These are phyloP conservation scores for Tripterygium wilfordii DNA, from an alignment of 177 flowering plant genomes.

Conservation along the genomic window DNA sequence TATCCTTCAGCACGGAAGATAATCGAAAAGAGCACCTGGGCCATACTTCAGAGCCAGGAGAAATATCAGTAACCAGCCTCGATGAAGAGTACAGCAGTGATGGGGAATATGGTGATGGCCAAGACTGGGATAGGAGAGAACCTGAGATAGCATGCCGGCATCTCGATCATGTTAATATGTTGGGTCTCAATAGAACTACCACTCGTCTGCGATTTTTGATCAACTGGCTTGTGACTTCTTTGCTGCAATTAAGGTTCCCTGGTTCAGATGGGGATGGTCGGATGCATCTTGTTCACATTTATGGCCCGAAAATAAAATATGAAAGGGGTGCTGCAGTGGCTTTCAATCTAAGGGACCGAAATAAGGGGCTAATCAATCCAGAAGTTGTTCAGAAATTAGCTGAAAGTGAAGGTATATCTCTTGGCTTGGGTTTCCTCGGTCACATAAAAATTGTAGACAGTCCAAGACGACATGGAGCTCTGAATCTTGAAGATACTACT, in stretches of 20 bases:
- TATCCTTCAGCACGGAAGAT: conserved; percentile 83
- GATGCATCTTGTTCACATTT: conserved; percentile 67
- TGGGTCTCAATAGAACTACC: conserved; percentile 95
- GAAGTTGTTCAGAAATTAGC: conserved; percentile 84
- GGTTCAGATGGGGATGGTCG: conserved; percentile 38
- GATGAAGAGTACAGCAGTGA: conserved; percentile 65
- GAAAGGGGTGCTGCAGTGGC: conserved; percentile 98
- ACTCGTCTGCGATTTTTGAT: conserved; percentile 70
- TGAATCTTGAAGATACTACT: conserved; percentile 48
- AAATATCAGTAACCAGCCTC: conserved; percentile 42
- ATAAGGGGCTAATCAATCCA: conserved; percentile 57
- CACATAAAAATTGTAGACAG: conserved; percentile 65
- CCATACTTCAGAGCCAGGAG: conserved; percentile 55
- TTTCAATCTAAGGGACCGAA: conserved; percentile 68
- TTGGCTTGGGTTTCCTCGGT: conserved; percentile 88
- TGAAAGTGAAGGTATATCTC: conserved; percentile 74
- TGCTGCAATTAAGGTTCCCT: conserved; percentile 74
- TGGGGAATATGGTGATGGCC: conserved; percentile 71
- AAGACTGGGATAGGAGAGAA: conserved; percentile 79
- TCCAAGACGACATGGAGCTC: conserved; percentile 43
- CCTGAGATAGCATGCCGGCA: conserved; percentile 83
- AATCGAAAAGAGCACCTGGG: conserved; percentile 33
- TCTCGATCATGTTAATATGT: conserved; percentile 84
- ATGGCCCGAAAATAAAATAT: conserved; percentile 94
- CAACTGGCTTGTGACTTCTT: conserved; percentile 95